Conservation (phyloP, 176 grass and related monocot species). For the Musa itinerans region DNA sequence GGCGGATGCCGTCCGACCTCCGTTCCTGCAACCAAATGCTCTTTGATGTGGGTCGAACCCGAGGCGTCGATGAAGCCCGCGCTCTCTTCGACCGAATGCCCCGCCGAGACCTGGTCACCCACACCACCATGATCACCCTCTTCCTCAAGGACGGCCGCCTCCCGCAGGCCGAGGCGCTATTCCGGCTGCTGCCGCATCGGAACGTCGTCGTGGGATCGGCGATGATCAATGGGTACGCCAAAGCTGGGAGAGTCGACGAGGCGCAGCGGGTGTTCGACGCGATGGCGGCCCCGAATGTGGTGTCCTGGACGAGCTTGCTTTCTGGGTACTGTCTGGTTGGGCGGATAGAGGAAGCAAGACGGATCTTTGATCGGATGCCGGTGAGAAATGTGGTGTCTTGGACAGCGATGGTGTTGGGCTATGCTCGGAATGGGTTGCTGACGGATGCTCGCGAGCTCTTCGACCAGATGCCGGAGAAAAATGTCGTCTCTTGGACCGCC, state of each 20-base stretch:
- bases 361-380: conserved; percentile 20
- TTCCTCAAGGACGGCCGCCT: conserved; percentile 11
- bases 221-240: conserved; percentile 23
- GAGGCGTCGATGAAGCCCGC: conserved; percentile 8
- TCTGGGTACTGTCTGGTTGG: conserved; percentile 20
- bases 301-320: conserved; percentile 24
- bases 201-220: conserved; percentile 17
- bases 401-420: conserved; percentile 22
- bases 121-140: conserved; percentile 20
- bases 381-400: conserved; percentile 26
- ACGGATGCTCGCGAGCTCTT: conserved; percentile 15
- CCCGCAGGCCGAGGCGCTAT: conserved; percentile 17
- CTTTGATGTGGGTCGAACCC: background rate
- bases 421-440: conserved; percentile 11
- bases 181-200: conserved; percentile 1
- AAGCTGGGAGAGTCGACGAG: conserved; percentile 10
- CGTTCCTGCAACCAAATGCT: conserved; percentile 7
- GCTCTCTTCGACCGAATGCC: conserved; percentile 17
- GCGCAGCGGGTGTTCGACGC: conserved; percentile 23
- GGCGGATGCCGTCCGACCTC: background rate
- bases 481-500: conserved; percentile 25
- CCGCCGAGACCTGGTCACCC: conserved; percentile 11
- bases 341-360: conserved; percentile 9
- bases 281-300: conserved; percentile 17
- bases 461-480: conserved; percentile 23